A percentile compares a stretch with the other conserved stretches of the same genome.
phyloP scores from a whole-genome alignment of 1,284 basidiomycete species.

The Puccinia hordei region DNA sequence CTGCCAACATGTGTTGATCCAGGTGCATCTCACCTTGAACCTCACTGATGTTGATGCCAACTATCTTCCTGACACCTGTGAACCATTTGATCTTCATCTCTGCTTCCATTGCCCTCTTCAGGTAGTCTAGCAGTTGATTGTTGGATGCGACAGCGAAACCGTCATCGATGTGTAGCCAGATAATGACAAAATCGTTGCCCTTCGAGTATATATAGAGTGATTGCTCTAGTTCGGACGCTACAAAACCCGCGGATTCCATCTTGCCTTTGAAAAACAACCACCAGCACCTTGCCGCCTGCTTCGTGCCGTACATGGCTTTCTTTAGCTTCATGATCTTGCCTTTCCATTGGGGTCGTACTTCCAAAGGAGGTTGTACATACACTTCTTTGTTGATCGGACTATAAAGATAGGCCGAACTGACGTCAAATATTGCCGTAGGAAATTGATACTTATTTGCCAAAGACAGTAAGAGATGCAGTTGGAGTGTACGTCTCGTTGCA shows the following conservation, averaged over 20 bases:
- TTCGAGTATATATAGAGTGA: conserved; percentile 8
- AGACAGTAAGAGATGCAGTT: background rate
- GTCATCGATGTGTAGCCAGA: conserved; percentile 43
- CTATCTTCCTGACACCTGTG: background rate
- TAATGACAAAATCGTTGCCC: background rate
- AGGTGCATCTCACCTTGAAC: too few species aligned
- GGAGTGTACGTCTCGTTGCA: conserved; percentile 18
- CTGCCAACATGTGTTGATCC: too few species aligned
- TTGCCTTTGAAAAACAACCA: conserved; percentile 9
- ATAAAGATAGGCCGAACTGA: conserved; percentile 13
- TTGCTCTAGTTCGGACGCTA: background rate
- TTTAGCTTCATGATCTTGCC: background rate
- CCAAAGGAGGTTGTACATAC: too few species aligned
- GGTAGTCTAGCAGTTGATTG: background rate
- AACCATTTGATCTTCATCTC: conserved; percentile 14
- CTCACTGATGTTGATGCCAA: background rate
- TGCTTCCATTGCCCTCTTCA: background rate
- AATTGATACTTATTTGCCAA: background rate
- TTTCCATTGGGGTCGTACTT: too few species aligned
- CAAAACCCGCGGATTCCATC: background rate
- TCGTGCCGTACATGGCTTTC: conserved; percentile 28
- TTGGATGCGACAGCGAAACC: background rate
- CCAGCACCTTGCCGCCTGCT: conserved; percentile 42
- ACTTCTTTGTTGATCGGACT: background rate
- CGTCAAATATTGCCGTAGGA: conserved; percentile 2